Base-by-base conservation (phyloP, 2,329 filamentous ascomycete species). In the Clonostachys byssicola region DNA sequence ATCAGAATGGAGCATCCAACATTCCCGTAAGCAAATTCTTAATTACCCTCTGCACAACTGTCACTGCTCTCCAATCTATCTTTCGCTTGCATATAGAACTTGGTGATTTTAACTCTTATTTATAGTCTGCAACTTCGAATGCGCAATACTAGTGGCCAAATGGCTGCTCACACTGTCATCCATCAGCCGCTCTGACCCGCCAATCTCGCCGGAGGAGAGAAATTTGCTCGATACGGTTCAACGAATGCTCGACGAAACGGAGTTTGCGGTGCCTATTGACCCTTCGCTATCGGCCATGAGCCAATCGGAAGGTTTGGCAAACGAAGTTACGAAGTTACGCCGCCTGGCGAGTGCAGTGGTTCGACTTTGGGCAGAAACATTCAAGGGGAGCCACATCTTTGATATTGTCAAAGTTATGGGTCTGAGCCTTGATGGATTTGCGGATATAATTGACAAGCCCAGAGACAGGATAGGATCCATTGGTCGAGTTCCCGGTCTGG, bases 1-100 rank as follows among this genome's bases (percentile, higher is more conserved):
- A 2, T 67, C 77, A 1, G 77, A 82, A 57, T 83, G 80, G 80
- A 82, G 79, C 56, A 81, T 83, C 56, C 78, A 83, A 51, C 76
- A 83, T 60, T 81, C 79, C 30, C 56, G 78, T 81, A 62, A 71
- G 78, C 70, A 42, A 17, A 43, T 35, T 14, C 36, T 30, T 9
- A 30, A 9, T 10, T 9, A 8, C 9, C 3, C 23, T 10, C 23
- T 5, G 23, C 23, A 10, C 23, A 30, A 30, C 23, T 10, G 23
- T 30, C 23, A 30, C 23, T 30, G 9, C 23, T 30, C 23, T 30
- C 23, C 23, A 10, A 30, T 10, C 10, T 30, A 30, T 30, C 4
- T 30, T 10, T 9, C 23, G 10, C 4, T 30, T 30, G 23, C 23
- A 30, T 9, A 30, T 30, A 9, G 23, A 30, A 30, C 23, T 4